phyloP scores from a whole-genome alignment of 176 grass and related monocot species.

The Chrysopogon serrulatus region DNA sequence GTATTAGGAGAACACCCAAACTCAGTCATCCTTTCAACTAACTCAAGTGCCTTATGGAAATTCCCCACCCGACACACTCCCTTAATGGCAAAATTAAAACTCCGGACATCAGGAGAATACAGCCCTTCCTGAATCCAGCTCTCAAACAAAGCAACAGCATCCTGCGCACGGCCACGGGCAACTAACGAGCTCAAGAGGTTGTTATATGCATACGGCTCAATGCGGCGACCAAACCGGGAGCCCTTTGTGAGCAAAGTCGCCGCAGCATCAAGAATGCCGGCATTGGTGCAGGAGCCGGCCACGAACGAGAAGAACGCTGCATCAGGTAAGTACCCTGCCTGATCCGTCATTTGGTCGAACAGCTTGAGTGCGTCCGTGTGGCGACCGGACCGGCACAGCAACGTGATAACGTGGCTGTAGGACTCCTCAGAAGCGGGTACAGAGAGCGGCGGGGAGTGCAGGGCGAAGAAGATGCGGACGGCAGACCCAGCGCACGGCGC shows the following conservation, averaged over 20 bases:
- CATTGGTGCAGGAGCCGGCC: constrained; percentile 38
- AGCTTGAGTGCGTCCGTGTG: constrained; percentile 57
- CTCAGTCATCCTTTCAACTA: constrained; percentile 57
- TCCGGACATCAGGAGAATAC: constrained; percentile 55
- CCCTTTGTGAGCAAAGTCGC: constrained; percentile 37
- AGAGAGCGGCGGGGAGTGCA: constrained; percentile 37
- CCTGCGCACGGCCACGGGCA: constrained; percentile 17
- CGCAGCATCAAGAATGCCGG: constrained; percentile 37
- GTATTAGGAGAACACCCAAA: constrained; percentile 71
- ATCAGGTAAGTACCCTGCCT: constrained; percentile 30
- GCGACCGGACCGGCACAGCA: constrained; percentile 36
- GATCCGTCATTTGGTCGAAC: constrained; percentile 81
- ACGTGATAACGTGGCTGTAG: constrained; percentile 44
- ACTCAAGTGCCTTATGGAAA: constrained; percentile 52
- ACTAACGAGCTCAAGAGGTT: constrained; percentile 61
- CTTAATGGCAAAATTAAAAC: constrained; percentile 83
- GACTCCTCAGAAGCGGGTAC: constrained; percentile 29
- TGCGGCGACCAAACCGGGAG: constrained; percentile 24
- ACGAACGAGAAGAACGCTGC: constrained; percentile 58
- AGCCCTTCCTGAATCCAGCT: constrained; percentile 36
- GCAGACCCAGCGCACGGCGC: constrained; percentile 31
- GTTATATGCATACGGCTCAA: constrained; percentile 62
- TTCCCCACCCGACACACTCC: constrained; percentile 63
- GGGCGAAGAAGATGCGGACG: constrained; percentile 27
- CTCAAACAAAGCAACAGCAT: constrained; percentile 55